Conservation (phyloP, 139 green algal species). For the Tetradesmus lagerheimii region DNA sequence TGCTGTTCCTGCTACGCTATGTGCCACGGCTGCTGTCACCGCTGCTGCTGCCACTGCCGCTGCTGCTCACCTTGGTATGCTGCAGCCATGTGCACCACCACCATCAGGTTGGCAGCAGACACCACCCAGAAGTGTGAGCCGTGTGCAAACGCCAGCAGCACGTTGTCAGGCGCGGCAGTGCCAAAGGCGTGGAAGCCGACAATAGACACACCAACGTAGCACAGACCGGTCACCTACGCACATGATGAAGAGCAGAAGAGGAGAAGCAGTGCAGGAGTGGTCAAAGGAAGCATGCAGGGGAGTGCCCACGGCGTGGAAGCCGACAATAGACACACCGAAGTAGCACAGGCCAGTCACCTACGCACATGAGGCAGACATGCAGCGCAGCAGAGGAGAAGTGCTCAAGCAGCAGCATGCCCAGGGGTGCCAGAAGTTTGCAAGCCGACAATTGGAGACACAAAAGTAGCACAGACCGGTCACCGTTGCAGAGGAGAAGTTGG, state of each 20-base stretch:
- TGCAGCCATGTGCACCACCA: conserved; percentile 56
- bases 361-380: neutral
- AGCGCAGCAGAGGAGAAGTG: neutral
- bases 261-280: neutral
- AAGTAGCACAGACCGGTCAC: conserved; percentile 55
- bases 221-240: conserved; percentile 45
- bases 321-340: conserved; percentile 33
- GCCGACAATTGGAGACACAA: conserved; percentile 30
- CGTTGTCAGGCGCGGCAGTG: conserved; percentile 39
- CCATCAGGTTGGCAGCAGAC: conserved; percentile 33
- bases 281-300: neutral
- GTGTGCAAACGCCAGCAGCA: conserved; percentile 46
- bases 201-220: conserved; percentile 45
- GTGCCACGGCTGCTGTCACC: too few species aligned
- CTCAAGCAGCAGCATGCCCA: neutral
- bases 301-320: conserved; percentile 52
- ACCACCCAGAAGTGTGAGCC: conserved; percentile 15
- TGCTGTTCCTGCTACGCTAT: too few species aligned
- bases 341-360: conserved; percentile 53
- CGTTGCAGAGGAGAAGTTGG: too few species aligned
- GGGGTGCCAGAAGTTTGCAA: conserved; percentile 49
- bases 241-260: neutral
- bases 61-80: conserved; percentile 44
- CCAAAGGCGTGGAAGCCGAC: conserved; percentile 55
- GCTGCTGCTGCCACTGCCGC: neutral